Base-by-base conservation (phyloP, 2,329 filamentous ascomycete genomes). In the Claviceps spartinae region DNA sequence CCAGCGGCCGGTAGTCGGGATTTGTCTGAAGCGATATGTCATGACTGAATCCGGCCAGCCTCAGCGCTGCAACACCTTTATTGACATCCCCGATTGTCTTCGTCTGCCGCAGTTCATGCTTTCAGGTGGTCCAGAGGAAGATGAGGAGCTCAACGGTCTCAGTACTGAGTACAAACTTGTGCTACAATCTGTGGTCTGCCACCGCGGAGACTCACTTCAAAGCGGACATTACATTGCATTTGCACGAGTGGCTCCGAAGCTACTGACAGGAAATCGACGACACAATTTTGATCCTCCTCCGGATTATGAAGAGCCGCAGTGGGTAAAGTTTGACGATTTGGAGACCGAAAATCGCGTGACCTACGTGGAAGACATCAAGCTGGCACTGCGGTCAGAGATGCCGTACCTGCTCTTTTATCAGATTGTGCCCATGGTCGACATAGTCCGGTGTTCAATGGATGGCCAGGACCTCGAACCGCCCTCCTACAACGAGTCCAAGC, bases 351-450 rank as follows among this genome's bases (percentile, higher is more conserved):
- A 82, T 52, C 80, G 91, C 26, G 85, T 97, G 3, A 76, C 75
- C 0, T 76, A 85, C 51, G 82, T 96, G 48, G 81, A 94, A 60
- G 85, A 96, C 56, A 79, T 83, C 59, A 83, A 86, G 55, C 70
- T 84, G 58, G 84, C 87, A 0, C 70, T 97, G 48, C 84, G 81
- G 58, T 78, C 85, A n/a, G 90, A 96, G 65, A 94, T 88, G 65
- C 91, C 93, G 0, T 97, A 97, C 64, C 77, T 97, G 6, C 73
- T 98, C 0, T 97, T 97, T 67, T 98, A 96, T 62, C 91, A 96
- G 65, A 87, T 97, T 42, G 79, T 94, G 34, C 90, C 91, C 0
- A 88, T 94, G 61, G 80, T 88, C 34, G 86, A 90, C 52, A 77
- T 85, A 7, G 71, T 73, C 1, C 63, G 69, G 1, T 68, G 71